phyloP scores from a whole-genome alignment of 2,329 filamentous ascomycete genomes.

The Acarospora socialis region DNA sequence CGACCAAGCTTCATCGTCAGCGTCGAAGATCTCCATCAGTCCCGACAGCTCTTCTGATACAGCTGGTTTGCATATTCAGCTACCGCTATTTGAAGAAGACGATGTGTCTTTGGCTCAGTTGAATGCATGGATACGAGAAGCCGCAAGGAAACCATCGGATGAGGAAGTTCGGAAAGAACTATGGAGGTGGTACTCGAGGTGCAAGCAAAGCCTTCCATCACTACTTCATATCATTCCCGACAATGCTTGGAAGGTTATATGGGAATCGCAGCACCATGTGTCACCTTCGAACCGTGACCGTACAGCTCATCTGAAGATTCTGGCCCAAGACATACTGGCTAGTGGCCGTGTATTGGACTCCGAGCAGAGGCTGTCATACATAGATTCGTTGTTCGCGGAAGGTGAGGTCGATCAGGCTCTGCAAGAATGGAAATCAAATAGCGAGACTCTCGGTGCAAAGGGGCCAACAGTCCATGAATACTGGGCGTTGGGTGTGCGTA shows the following conservation, averaged over 20 bases:
- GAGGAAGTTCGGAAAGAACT: conserved; percentile 23
- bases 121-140: conserved; percentile 23
- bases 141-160: conserved; percentile 18
- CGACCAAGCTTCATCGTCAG: conserved; percentile 5
- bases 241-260: conserved; percentile 50
- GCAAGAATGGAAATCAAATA: conserved; percentile 47
- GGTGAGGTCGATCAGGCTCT: conserved; percentile 47
- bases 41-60: conserved; percentile 8
- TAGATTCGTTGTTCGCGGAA: conserved; percentile 52
- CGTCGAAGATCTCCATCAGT: conserved; percentile 17
- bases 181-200: conserved; percentile 38
- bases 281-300: conserved; percentile 38
- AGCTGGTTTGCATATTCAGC: conserved; percentile 18
- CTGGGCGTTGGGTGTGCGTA: conserved; percentile 35
- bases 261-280: conserved; percentile 41
- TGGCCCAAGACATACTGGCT: conserved; percentile 52
- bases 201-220: conserved; percentile 30
- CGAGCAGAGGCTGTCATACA: conserved; percentile 48
- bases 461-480: conserved; percentile 24
- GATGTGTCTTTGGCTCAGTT: conserved; percentile 27
- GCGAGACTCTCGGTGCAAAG: conserved; percentile 37
- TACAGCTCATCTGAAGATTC: conserved; percentile 44
- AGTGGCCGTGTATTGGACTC: conserved; percentile 41
- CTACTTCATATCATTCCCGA: conserved; percentile 43
- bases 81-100: conserved; percentile 23